These are phyloP conservation scores for Peronospora belbahrii DNA, from an alignment of 352 stramenopile genomes.

Conservation along the genomic window DNA sequence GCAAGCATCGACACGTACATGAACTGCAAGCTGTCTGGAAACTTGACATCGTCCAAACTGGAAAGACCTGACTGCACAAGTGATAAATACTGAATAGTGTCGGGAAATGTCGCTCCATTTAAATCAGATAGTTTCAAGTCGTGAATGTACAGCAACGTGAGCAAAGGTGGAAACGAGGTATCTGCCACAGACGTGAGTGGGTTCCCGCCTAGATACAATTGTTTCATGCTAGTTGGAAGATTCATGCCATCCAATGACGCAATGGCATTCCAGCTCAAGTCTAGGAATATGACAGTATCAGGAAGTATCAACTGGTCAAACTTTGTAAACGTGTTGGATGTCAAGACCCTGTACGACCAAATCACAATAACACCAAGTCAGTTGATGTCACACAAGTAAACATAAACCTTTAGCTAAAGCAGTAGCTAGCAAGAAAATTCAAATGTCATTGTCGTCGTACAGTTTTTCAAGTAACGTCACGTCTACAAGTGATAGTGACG, in stretches of 20 bases:
- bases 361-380: background rate
- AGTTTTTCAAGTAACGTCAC: conserved; percentile 32
- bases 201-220: conserved; percentile 63
- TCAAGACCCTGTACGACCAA: conserved; percentile 41
- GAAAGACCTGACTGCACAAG: conserved; percentile 38
- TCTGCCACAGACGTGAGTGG: conserved; percentile 48
- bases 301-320: conserved; percentile 40
- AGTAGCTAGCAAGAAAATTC: too few species aligned
- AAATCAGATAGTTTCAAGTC: conserved; percentile 44
- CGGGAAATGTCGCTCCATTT: conserved; percentile 33
- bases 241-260: conserved; percentile 52
- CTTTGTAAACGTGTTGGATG: conserved; percentile 36
- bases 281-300: conserved; percentile 32
- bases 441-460: conserved; percentile 22
- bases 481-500: conserved; percentile 24
- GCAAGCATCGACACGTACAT: conserved; percentile 31
- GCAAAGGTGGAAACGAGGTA: conserved; percentile 34
- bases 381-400: too few species aligned
- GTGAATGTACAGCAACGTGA: conserved; percentile 66
- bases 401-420: too few species aligned
- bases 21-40: conserved; percentile 42
- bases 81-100: conserved; percentile 37
- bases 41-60: conserved; percentile 29
- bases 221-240: conserved; percentile 35
- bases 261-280: conserved; percentile 64